phyloP scores from a whole-genome alignment of 208 protist species.

The Leishmania martiniquensis region DNA sequence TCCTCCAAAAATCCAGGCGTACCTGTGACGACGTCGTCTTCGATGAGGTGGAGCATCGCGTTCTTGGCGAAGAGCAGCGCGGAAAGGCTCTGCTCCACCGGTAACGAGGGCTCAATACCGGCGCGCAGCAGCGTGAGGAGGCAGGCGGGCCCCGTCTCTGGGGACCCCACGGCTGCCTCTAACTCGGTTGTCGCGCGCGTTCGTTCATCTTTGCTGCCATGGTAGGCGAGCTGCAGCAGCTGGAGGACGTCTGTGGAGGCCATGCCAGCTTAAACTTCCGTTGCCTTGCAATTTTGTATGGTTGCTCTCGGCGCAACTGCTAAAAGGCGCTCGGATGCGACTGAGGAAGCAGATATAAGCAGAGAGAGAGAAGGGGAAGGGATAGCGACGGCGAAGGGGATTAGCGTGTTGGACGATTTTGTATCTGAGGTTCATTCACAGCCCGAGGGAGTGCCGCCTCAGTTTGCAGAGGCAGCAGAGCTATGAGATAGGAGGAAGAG shows the following conservation, averaged over 20 bases:
- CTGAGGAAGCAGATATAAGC: neutral
- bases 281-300: neutral
- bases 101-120: slow-evolving; percentile 49
- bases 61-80: slow-evolving; percentile 90
- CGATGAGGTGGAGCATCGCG: slow-evolving; percentile 62
- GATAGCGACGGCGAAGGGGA: neutral
- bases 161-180: slow-evolving; percentile 51
- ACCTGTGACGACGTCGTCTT: slow-evolving; percentile 42
- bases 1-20: slow-evolving; percentile 48
- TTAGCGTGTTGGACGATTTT: too few species aligned
- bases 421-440: too few species aligned
- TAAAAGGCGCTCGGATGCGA: neutral
- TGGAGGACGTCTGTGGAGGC: slow-evolving; percentile 54
- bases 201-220: slow-evolving; percentile 73
- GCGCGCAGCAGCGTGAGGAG: slow-evolving; percentile 66
- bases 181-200: slow-evolving; percentile 67
- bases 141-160: slow-evolving; percentile 41
- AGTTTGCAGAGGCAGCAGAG: too few species aligned
- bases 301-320: neutral
- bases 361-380: neutral
- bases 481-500: too few species aligned
- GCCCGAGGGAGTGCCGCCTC: too few species aligned
- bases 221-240: slow-evolving; percentile 78
- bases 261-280: slow-evolving; percentile 2
- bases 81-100: slow-evolving; percentile 69